phyloP scores from a whole-genome alignment of 208 protist genomes.

The Wallacemonas sp. region DNA sequence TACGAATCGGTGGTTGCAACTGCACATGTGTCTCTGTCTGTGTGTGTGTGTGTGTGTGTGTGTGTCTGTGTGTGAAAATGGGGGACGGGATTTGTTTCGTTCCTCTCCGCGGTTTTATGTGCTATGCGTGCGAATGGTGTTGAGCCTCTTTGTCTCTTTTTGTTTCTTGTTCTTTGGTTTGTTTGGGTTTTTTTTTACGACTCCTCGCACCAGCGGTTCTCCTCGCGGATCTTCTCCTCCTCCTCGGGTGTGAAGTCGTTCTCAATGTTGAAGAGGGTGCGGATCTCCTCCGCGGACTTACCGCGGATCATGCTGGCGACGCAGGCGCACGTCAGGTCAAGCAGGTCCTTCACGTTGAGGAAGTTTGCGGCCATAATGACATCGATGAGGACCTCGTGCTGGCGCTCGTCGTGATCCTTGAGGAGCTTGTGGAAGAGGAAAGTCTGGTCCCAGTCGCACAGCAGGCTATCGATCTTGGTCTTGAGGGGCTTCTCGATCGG shows the following conservation, averaged over 20 bases:
- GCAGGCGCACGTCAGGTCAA: conserved; percentile 94
- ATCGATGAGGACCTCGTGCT: conserved; percentile 92
- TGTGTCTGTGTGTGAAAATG: no score
- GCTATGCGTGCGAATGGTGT: background rate
- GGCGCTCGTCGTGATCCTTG: conserved; percentile 76
- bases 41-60: no score
- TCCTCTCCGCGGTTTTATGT: no score
- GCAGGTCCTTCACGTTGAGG: conserved; percentile 93
- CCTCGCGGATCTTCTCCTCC: conserved; percentile 90
- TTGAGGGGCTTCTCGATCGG: conserved; percentile 89
- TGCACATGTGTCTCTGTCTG: no score
- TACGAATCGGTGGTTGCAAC: no score
- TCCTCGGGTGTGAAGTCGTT: conserved; percentile 96
- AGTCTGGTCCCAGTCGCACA: conserved; percentile 88
- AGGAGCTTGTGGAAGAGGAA: conserved; percentile 85
- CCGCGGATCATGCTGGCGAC: conserved; percentile 94
- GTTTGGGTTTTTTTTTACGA: conserved; percentile 34
- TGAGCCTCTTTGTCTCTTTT: background rate
- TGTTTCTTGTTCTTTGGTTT: background rate
- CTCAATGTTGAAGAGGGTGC: conserved; percentile 94
- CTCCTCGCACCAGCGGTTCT: conserved; percentile 90
- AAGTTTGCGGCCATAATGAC: conserved; percentile 96
- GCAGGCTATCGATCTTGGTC: conserved; percentile 82
- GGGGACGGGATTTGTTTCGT: no score
- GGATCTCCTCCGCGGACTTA: conserved; percentile 95